phyloP scores from a whole-genome alignment of 257 asterid species.

The Solanum pimpinellifolium region DNA sequence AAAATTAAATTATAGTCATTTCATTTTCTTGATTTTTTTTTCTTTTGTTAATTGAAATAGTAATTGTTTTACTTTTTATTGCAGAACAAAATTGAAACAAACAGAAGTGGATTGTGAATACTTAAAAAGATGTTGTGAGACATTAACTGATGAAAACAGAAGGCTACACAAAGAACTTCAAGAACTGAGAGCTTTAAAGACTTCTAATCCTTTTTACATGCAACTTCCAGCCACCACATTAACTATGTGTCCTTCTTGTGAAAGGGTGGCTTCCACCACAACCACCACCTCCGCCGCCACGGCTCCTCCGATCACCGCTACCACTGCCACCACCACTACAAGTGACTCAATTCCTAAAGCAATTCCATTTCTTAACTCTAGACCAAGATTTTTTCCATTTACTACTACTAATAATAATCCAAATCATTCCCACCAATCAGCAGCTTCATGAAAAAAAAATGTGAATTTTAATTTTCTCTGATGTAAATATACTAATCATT shows the following conservation, averaged over 20 bases:
- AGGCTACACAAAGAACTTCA: conserved; percentile 64
- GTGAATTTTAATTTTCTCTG: neutral
- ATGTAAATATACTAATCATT: neutral
- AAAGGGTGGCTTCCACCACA: conserved; percentile 48
- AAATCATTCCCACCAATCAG: conserved; percentile 37
- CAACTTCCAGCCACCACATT: conserved; percentile 75
- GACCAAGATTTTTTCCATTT: conserved; percentile 55
- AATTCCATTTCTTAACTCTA: conserved; percentile 27
- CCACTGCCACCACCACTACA: neutral
- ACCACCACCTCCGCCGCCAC: conserved; percentile 9
- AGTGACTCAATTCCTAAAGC: conserved; percentile 16
- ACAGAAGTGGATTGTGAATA: conserved; percentile 89
- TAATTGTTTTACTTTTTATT: neutral
- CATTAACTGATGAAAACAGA: conserved; percentile 58
- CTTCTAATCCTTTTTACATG: conserved; percentile 59
- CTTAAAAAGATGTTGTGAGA: conserved; percentile 71
- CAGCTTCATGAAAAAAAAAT: conserved; percentile 20
- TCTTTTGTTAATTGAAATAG: neutral
- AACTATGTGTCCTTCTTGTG: conserved; percentile 92
- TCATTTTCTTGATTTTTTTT: neutral
- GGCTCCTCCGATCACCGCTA: neutral
- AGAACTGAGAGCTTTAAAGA: conserved; percentile 62
- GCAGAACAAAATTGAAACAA: conserved; percentile 79
- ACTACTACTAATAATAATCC: conserved; percentile 8
- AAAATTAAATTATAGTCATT: neutral